Conservation (phyloP, 345 rosid genomes). For the Populus pruinosa region DNA sequence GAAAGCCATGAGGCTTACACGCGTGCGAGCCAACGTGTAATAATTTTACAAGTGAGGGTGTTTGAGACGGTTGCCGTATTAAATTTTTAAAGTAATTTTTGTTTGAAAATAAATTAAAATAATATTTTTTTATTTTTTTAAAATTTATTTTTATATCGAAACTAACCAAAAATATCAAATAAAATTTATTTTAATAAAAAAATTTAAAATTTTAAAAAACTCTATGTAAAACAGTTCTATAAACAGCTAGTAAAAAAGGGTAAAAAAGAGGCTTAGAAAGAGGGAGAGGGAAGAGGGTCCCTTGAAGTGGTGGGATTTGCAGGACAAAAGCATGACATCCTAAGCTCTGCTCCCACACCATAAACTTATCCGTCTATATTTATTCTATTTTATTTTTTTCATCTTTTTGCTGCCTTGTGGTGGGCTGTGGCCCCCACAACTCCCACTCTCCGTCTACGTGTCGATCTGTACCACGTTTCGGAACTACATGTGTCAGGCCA, state of each 20-base stretch:
- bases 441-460: slow-evolving; percentile 23
- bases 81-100: no score
- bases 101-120: no score
- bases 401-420: slow-evolving; percentile 36
- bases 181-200: no score
- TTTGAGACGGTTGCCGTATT: no score
- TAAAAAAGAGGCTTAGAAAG: background rate
- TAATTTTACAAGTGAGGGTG: no score
- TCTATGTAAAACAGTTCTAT: no score
- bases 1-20: no score
- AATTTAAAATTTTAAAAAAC: no score
- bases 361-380: slow-evolving; percentile 18
- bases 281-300: background rate
- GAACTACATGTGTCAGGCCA: slow-evolving; percentile 29
- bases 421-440: slow-evolving; percentile 39
- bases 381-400: background rate
- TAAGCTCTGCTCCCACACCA: slow-evolving; percentile 21
- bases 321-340: slow-evolving; percentile 55
- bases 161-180: no score
- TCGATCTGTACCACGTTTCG: background rate
- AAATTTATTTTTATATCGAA: no score
- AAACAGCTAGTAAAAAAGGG: background rate
- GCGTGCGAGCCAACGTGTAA: no score
- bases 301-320: slow-evolving; percentile 36
- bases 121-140: no score